Evolutionary conservation across 768 basidiomycete genomes (phyloP).

Genomic region (Tylopilus vinaceipallidus): DNA sequence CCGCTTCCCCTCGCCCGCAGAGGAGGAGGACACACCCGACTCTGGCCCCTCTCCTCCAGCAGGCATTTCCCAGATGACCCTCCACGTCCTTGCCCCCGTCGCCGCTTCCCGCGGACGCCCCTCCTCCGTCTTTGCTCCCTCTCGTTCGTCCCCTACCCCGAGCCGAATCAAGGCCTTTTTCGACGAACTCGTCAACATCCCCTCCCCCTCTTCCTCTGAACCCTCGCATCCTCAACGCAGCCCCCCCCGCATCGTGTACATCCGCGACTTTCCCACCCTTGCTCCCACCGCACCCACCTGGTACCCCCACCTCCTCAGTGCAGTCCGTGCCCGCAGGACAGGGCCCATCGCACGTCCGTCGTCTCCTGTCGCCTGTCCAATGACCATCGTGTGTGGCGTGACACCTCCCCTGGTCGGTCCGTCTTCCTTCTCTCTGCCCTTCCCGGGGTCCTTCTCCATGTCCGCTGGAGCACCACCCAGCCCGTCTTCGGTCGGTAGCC

Average conservation of each 20-base stretch:
- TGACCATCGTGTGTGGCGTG: slow-evolving; percentile 85
- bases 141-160: slow-evolving; percentile 45
- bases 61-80: slow-evolving; percentile 41
- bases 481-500: not conserved
- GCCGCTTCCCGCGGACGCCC: slow-evolving; percentile 35
- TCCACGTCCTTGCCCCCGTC: slow-evolving; percentile 42
- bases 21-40: slow-evolving; percentile 50
- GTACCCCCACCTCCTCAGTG: slow-evolving; percentile 77
- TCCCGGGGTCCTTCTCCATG: slow-evolving; percentile 11
- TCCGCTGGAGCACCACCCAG: slow-evolving; percentile 3
- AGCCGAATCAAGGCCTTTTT: slow-evolving; percentile 71
- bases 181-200: slow-evolving; percentile 71
- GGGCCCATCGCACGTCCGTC: slow-evolving; percentile 59
- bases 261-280: slow-evolving; percentile 79
- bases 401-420: slow-evolving; percentile 71
- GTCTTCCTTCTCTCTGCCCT: slow-evolving; percentile 19
- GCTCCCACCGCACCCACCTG: slow-evolving; percentile 69
- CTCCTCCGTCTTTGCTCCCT: slow-evolving; percentile 34
- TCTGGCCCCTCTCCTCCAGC: slow-evolving; percentile 39
- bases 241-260: slow-evolving; percentile 74
- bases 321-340: slow-evolving; percentile 74
- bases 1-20: slow-evolving; percentile 26
- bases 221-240: slow-evolving; percentile 21
- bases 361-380: slow-evolving; percentile 64
- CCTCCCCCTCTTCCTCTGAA: slow-evolving; percentile 32